A percentile compares a stretch with the other conserved stretches of the same genome.
These are phyloP conservation scores for Saturnispora besseyi DNA, from an alignment of 805 yeast species.

Conservation along the genomic window DNA sequence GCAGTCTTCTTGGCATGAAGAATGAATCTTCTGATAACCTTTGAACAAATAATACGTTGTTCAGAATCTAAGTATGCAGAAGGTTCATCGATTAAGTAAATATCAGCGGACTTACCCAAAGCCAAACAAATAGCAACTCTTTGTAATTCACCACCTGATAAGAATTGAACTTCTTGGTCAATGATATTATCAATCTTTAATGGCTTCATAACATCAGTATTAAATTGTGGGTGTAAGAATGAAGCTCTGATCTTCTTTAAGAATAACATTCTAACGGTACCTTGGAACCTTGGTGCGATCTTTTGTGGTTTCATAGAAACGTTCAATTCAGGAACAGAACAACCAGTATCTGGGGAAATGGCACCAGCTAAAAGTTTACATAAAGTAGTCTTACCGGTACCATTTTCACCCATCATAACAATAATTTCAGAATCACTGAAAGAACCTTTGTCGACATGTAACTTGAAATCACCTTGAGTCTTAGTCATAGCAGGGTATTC, in stretches of 20 bases:
- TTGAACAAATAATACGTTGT: conserved; percentile 98
- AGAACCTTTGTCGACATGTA: conserved; percentile 75
- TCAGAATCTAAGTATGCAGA: conserved; percentile 98
- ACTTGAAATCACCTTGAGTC: conserved; percentile 94
- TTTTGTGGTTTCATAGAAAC: conserved; percentile 99
- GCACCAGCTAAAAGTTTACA: conserved; percentile 94
- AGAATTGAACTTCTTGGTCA: conserved; percentile 94
- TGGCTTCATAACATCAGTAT: conserved; percentile 96
- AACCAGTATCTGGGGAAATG: conserved; percentile 73
- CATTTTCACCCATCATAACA: conserved; percentile 99
- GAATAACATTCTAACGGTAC: conserved; percentile 96
- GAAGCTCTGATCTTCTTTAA: conserved; percentile 92
- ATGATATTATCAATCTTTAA: conserved; percentile 86
- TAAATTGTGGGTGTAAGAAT: conserved; percentile 94
- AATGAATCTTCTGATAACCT: conserved; percentile 94
- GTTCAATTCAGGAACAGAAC: conserved; percentile 75
- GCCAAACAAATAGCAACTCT: conserved; percentile 97
- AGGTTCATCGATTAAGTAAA: conserved; percentile 96
- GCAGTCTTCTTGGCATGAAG: conserved; percentile 97
- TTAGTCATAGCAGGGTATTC: conserved; percentile 72
- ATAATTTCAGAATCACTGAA: conserved; percentile 94
- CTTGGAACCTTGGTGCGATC: conserved; percentile 97
- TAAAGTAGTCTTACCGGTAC: conserved; percentile 98
- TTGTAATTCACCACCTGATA: conserved; percentile 99
- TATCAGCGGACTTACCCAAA: conserved; percentile 90